phyloP scores from a whole-genome alignment of 306 rosid genomes.

The Begonia peltatifolia region DNA sequence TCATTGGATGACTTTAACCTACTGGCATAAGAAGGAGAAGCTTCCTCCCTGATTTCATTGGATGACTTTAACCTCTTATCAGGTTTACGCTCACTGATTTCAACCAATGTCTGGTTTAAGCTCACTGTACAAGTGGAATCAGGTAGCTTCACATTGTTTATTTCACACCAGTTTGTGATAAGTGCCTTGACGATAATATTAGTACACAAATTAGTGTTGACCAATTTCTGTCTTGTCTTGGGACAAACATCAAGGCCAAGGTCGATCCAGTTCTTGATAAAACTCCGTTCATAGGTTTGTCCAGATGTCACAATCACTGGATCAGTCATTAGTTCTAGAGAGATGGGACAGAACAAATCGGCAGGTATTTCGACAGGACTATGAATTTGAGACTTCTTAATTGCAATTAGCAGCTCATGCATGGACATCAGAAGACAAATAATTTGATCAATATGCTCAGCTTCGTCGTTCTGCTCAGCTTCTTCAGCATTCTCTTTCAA shows the following conservation, averaged over 20 bases:
- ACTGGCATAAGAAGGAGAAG: too few species aligned
- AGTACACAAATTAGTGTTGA: constrained; percentile 61
- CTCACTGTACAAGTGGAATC: constrained; percentile 29
- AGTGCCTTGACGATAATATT: constrained; percentile 77
- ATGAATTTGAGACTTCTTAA: constrained; percentile 54
- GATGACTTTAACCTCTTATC: neutral
- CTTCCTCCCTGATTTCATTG: constrained; percentile 10
- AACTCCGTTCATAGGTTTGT: constrained; percentile 79
- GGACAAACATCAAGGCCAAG: constrained; percentile 80
- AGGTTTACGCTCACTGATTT: constrained; percentile 8
- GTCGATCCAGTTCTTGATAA: constrained; percentile 77
- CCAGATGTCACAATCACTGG: constrained; percentile 89
- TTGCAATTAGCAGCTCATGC: constrained; percentile 47
- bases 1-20: neutral
- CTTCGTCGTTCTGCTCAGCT: constrained; percentile 56
- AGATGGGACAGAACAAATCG: too few species aligned
- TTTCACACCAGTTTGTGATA: constrained; percentile 83
- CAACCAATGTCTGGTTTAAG: constrained; percentile 31
- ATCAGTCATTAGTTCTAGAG: too few species aligned
- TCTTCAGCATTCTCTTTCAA: constrained; percentile 81
- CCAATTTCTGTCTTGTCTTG: constrained; percentile 67
- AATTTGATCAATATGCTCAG: constrained; percentile 58
- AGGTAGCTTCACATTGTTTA: constrained; percentile 55
- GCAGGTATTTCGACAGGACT: constrained; percentile 52
- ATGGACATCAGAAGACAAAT: constrained; percentile 40